phyloP scores from a whole-genome alignment of 371 early-diverging fungal species.

The Gilbertella persicaria region DNA sequence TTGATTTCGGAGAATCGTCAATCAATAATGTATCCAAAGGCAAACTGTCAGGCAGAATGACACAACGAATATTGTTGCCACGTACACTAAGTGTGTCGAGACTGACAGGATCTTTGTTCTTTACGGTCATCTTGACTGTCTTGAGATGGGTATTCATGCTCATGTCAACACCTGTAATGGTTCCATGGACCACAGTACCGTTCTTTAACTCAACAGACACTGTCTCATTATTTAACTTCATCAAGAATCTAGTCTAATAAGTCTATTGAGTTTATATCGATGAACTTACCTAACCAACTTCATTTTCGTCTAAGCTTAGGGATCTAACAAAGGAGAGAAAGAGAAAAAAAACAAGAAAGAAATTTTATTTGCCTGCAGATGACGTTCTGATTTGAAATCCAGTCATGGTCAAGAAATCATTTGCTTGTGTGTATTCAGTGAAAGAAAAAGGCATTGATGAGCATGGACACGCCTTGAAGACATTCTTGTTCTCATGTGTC shows the following conservation, averaged over 20 bases:
- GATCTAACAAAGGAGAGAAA: too few species aligned
- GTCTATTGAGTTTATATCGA: background rate
- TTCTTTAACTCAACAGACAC: slow-evolving; percentile 97
- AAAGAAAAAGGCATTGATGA: too few species aligned
- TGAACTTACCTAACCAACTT: slow-evolving; percentile 28
- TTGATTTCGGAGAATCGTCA: slow-evolving; percentile 94
- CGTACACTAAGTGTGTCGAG: slow-evolving; percentile 92
- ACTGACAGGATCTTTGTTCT: slow-evolving; percentile 86
- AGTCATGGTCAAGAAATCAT: too few species aligned
- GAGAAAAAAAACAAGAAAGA: too few species aligned
- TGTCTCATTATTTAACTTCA: slow-evolving; percentile 94
- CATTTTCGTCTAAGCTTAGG: too few species aligned
- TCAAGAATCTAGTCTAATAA: slow-evolving; percentile 76
- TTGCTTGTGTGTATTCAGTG: too few species aligned
- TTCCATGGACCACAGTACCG: slow-evolving; percentile 95
- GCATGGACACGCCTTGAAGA: too few species aligned
- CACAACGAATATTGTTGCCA: slow-evolving; percentile 95
- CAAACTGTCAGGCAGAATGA: slow-evolving; percentile 92
- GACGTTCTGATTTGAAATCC: too few species aligned
- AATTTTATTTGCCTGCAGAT: too few species aligned
- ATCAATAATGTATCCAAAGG: slow-evolving; percentile 95
- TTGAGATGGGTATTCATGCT: slow-evolving; percentile 99
- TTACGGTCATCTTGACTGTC: slow-evolving; percentile 97
- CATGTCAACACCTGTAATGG: slow-evolving; percentile 96
- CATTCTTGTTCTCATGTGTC: too few species aligned